phyloP scores from a whole-genome alignment of 2,329 filamentous ascomycete genomes.

The Talaromyces islandicus region DNA sequence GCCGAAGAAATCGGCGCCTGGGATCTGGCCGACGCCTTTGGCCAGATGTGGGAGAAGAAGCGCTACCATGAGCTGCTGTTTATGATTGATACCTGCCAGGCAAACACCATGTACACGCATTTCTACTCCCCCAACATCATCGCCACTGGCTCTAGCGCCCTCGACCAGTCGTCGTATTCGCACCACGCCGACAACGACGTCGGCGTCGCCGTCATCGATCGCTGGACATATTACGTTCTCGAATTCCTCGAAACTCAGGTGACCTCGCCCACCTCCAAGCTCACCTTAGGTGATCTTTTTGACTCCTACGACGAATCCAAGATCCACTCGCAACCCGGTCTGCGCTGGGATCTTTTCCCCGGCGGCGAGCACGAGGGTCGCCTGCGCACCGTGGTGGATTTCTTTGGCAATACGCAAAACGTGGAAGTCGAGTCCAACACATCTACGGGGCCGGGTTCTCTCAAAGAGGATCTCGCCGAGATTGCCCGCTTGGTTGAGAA shows the following conservation, averaged over 20 bases:
- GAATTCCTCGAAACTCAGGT: constrained; percentile 93
- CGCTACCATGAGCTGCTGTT: constrained; percentile 97
- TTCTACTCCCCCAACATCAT: constrained; percentile 98
- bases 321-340: constrained; percentile 87
- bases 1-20: constrained; percentile 96
- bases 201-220: constrained; percentile 94
- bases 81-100: constrained; percentile 99
- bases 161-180: constrained; percentile 94
- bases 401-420: constrained; percentile 97
- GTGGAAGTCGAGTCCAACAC: constrained; percentile 74
- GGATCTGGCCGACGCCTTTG: constrained; percentile 92
- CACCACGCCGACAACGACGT: constrained; percentile 98
- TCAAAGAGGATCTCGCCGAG: constrained; percentile 67
- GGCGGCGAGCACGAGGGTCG: constrained; percentile 74
- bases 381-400: constrained; percentile 82
- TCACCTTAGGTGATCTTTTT: constrained; percentile 88
- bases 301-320: constrained; percentile 93
- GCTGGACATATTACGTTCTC: constrained; percentile 97
- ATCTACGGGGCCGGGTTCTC: constrained; percentile 44
- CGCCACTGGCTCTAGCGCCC: constrained; percentile 90
- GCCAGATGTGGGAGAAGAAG: constrained; percentile 99
- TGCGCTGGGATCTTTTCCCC: constrained; percentile 91
- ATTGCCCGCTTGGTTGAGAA: constrained; percentile 58
- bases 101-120: constrained; percentile 98
- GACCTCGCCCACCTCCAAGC: constrained; percentile 75